Conservation (phyloP, 2,329 filamentous ascomycete genomes). For the Tolypocladium nubicola region DNA sequence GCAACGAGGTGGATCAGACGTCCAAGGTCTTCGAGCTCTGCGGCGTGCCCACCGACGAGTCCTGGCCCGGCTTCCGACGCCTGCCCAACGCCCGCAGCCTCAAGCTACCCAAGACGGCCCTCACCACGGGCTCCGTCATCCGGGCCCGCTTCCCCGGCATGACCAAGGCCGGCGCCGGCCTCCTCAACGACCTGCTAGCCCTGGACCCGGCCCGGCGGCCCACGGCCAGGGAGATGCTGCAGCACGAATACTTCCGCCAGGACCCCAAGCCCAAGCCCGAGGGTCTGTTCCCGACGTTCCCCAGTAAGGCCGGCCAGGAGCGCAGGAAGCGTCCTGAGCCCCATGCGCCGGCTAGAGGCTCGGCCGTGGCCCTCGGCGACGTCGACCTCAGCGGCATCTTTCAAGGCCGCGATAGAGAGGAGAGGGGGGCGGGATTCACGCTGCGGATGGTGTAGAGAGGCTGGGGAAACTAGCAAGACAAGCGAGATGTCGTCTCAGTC, state of each 20-base stretch:
- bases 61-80: slow-evolving; percentile 78
- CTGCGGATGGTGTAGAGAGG: slow-evolving; percentile 44
- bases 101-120: slow-evolving; percentile 47
- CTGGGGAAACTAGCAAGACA: not conserved
- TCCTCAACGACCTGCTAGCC: slow-evolving; percentile 61
- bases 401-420: slow-evolving; percentile 52
- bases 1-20: slow-evolving; percentile 87
- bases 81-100: slow-evolving; percentile 79
- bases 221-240: slow-evolving; percentile 60
- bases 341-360: slow-evolving; percentile 71
- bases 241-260: slow-evolving; percentile 78
- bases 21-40: slow-evolving; percentile 82
- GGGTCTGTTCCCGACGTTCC: slow-evolving; percentile 94
- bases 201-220: slow-evolving; percentile 67
- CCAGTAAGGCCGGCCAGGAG: slow-evolving; percentile 89
- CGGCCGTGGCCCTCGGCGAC: slow-evolving; percentile 43
- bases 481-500: not conserved
- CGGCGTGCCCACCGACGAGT: slow-evolving; percentile 71
- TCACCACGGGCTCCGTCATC: slow-evolving; percentile 41
- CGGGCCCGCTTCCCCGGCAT: slow-evolving; percentile 73
- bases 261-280: slow-evolving; percentile 83
- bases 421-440: slow-evolving; percentile 54
- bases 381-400: slow-evolving; percentile 65
- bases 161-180: slow-evolving; percentile 59
- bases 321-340: slow-evolving; percentile 62